Percentiles rank a stretch among this genome's conserved stretches.
Evolutionary conservation across 495 filamentous ascomycete species (phyloP).

Genomic region (Penicillium turbatum): DNA sequence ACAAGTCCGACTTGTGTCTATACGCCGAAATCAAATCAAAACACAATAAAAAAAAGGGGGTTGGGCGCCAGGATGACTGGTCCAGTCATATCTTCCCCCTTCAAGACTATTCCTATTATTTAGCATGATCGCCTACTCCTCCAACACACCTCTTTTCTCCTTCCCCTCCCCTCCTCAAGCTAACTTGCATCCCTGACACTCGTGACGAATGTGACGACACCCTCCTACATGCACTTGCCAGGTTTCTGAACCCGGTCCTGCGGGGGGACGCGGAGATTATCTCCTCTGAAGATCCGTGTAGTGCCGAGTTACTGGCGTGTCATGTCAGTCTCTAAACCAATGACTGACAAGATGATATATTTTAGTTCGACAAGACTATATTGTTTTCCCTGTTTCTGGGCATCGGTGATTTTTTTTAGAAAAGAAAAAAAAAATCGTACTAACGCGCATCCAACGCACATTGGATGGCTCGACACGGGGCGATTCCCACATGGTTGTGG

Average conservation of each 20-base stretch:
- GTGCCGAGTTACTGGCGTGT: not conserved
- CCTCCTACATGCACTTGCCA: not conserved
- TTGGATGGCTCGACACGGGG: slow-evolving; percentile 11
- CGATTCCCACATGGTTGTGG: slow-evolving; percentile 31
- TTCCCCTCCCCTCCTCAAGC: not conserved
- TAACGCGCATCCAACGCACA: slow-evolving; percentile 5
- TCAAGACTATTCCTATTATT: slow-evolving; percentile 2
- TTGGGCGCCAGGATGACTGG: slow-evolving; percentile 5
- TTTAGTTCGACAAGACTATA: not conserved
- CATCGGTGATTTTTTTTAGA: not conserved
- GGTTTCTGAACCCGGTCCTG: slow-evolving; percentile 7
- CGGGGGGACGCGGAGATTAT: slow-evolving; percentile 16
- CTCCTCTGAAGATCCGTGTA: slow-evolving; percentile 1
- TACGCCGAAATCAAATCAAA: too few species aligned
- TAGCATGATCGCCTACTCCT: slow-evolving; percentile 14
- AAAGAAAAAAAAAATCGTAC: not conserved
- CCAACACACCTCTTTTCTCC: not conserved
- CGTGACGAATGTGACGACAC: slow-evolving; percentile 13
- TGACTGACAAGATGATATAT: not conserved
- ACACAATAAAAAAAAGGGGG: slow-evolving; percentile 1
- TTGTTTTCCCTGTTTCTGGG: slow-evolving; percentile 6
- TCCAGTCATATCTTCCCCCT: not conserved
- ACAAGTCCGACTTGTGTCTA: not conserved
- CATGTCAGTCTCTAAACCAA: not conserved
- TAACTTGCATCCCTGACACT: slow-evolving; percentile 4